phyloP scores from a whole-genome alignment of 1,139 yeast genomes.

The Geotrichum restrictum region DNA sequence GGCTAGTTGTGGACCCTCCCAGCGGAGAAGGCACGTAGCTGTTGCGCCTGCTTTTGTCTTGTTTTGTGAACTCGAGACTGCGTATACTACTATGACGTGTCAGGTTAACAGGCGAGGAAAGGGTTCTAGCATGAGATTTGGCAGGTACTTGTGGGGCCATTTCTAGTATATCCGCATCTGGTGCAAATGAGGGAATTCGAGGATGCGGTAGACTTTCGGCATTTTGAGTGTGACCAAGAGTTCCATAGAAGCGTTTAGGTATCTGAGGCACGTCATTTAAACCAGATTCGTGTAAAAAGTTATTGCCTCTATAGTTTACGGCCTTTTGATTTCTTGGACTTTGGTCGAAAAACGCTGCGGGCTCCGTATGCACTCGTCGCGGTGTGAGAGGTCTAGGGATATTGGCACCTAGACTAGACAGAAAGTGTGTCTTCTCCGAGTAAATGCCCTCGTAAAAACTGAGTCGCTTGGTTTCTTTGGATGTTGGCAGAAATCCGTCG shows the following conservation, averaged over 20 bases:
- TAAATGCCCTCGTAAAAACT: constrained; percentile 18
- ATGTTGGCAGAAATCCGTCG: not conserved
- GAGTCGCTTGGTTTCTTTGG: not conserved
- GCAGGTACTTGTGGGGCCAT: not conserved
- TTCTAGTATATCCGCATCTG: not conserved
- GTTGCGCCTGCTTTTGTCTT: not conserved
- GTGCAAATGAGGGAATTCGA: not conserved
- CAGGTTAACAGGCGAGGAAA: not conserved
- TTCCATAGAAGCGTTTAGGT: constrained; percentile 1
- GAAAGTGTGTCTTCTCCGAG: constrained; percentile 11
- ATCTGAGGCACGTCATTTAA: not conserved
- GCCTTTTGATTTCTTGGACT: not conserved
- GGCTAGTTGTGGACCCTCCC: not conserved
- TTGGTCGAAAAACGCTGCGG: not conserved
- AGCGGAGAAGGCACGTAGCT: constrained; percentile 11
- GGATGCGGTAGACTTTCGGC: not conserved
- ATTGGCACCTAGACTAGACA: constrained; percentile 2
- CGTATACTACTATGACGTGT: not conserved
- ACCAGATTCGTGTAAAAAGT: not conserved
- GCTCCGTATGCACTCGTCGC: constrained; percentile 15
- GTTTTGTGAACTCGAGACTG: not conserved
- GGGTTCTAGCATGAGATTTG: not conserved
- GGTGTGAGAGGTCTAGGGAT: constrained; percentile 16
- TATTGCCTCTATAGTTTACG: not conserved
- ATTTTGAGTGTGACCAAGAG: not conserved